Evolutionary conservation across 2,329 filamentous ascomycete species (phyloP).

Genomic region (Trichoderma harzianum): DNA sequence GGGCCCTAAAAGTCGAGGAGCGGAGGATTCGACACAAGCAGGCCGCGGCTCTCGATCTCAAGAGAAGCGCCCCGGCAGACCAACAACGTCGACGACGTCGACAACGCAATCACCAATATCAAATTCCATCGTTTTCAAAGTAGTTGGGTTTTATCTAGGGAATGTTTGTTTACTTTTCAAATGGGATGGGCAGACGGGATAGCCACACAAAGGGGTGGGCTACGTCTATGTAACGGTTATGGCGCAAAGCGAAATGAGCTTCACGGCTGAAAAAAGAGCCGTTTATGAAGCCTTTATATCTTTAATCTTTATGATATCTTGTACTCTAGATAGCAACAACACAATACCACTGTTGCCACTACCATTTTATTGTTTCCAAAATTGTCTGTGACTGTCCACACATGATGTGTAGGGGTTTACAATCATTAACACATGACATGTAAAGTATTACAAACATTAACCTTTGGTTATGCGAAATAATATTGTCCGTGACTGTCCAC

Average conservation of each 20-base stretch:
- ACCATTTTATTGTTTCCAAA: neutral
- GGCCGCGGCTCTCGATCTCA: constrained; percentile 23
- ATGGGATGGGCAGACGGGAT: neutral
- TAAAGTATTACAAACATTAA: neutral
- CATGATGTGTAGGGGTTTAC: neutral
- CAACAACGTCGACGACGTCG: neutral
- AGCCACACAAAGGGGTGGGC: neutral
- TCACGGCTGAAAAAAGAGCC: neutral
- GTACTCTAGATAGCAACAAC: neutral
- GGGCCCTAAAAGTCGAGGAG: constrained; percentile 44
- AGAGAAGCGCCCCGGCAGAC: constrained; percentile 26
- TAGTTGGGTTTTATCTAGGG: constrained; percentile 23
- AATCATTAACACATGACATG: neutral
- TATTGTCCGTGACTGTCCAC: neutral
- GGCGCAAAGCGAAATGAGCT: neutral
- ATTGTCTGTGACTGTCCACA: neutral
- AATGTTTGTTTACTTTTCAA: constrained; percentile 19
- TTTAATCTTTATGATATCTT: neutral
- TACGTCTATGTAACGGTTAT: neutral
- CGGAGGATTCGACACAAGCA: constrained; percentile 31
- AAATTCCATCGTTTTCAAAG: constrained; percentile 25
- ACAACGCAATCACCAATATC: constrained; percentile 21
- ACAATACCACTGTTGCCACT: neutral
- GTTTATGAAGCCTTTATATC: neutral
- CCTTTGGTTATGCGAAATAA: neutral